A percentile compares a stretch with the other conserved stretches of the same genome.
These are phyloP conservation scores for Pseudogymnoascus sp. DNA, from an alignment of 2,329 filamentous ascomycete genomes.

Conservation along the genomic window DNA sequence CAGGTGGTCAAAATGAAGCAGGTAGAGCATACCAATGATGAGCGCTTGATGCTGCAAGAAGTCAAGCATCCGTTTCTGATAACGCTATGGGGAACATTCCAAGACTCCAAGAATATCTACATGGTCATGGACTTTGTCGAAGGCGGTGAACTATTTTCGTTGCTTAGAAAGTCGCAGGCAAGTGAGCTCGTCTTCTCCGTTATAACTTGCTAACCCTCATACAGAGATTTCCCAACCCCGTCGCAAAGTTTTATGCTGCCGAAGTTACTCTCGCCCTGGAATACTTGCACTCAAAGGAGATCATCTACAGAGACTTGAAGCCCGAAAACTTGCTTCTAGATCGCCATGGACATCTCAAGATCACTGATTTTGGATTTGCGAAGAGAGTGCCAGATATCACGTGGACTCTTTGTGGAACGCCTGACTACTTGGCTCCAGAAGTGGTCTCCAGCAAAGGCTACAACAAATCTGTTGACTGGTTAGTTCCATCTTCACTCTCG, in stretches of 20 bases:
- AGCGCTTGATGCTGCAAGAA: conserved; percentile 87
- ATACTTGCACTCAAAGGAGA: conserved; percentile 87
- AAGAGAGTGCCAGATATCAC: conserved; percentile 98
- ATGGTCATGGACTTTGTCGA: conserved; percentile 99
- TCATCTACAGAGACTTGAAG: conserved; percentile 97
- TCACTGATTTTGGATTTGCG: conserved; percentile 97
- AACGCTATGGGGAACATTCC: conserved; percentile 96
- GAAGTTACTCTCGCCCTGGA: conserved; percentile 94
- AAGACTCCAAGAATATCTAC: conserved; percentile 90
- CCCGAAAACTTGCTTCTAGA: conserved; percentile 89
- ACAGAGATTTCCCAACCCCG: conserved; percentile 94
- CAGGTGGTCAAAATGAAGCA: conserved; percentile 99
- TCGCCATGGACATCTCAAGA: conserved; percentile 88
- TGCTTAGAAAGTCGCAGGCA: conserved; percentile 82
- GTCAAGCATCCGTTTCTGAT: conserved; percentile 98
- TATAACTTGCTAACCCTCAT: conserved; percentile 12
- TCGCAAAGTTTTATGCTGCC: conserved; percentile 97
- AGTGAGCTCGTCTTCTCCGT: neutral
- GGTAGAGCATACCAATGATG: conserved; percentile 98
- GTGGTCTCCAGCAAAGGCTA: conserved; percentile 99
- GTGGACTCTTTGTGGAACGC: conserved; percentile 96
- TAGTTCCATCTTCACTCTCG: conserved; percentile 33
- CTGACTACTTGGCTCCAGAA: conserved; percentile 93
- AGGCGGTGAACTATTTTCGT: conserved; percentile 91
- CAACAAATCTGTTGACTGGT: conserved; percentile 99